Conservation (phyloP, 345 rosid genomes). For the Dipteronia dyeriana region DNA sequence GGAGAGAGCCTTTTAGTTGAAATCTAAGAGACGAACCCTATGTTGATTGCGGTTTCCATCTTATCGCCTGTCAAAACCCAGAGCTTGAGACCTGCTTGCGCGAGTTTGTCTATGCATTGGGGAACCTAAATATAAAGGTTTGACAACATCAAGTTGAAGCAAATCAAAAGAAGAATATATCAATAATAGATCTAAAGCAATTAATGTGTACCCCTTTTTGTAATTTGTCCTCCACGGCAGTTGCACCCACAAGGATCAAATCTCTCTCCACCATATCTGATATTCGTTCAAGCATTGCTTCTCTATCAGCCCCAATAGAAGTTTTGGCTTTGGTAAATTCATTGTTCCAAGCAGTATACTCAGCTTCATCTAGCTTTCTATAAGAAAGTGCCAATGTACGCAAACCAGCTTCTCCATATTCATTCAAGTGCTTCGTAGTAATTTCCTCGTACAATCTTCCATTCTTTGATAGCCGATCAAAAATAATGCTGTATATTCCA, state of each 20-base stretch:
- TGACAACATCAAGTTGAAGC: conserved; percentile 25
- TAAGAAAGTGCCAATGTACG: conserved; percentile 86
- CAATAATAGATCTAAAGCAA: conserved; percentile 17
- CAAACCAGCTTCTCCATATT: conserved; percentile 94
- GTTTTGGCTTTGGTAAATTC: conserved; percentile 85
- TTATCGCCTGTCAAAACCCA: conserved; percentile 99
- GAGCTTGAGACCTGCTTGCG: conserved; percentile 94
- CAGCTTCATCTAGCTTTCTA: conserved; percentile 69
- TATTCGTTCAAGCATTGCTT: conserved; percentile 64
- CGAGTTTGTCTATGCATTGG: conserved; percentile 96
- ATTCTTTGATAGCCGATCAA: conserved; percentile 81
- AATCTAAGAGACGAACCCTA: conserved; percentile 61
- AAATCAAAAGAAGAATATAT: conserved; percentile 11
- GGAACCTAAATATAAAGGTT: conserved; percentile 63
- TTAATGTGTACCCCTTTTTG: conserved; percentile 75
- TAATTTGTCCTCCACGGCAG: conserved; percentile 98
- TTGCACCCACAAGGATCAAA: conserved; percentile 88
- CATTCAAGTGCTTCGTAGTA: conserved; percentile 77
- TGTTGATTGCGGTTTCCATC: conserved; percentile 99
- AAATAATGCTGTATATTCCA: conserved; percentile 67
- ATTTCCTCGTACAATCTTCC: conserved; percentile 66
- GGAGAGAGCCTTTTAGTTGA: conserved; percentile 14
- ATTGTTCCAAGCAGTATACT: conserved; percentile 72
- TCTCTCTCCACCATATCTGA: conserved; percentile 91
- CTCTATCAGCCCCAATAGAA: conserved; percentile 83